Percentiles rank a stretch among this genome's conserved stretches.
phyloP scores from a whole-genome alignment of 192 early-diverging fungal genomes.

The Chytriomyces sp. region DNA sequence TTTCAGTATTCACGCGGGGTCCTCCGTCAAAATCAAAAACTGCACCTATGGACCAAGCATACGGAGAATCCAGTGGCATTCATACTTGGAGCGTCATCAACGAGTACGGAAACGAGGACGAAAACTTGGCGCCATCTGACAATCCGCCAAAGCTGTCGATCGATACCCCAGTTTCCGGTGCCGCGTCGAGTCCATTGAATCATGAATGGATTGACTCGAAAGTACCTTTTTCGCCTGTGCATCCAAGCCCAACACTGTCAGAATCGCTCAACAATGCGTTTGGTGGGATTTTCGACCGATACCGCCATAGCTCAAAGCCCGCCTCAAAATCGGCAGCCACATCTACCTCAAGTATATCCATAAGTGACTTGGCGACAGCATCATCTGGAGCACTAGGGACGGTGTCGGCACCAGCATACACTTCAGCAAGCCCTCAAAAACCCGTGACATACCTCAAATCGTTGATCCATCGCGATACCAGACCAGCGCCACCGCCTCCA shows the following conservation, averaged over 20 bases:
- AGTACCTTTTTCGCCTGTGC: background rate
- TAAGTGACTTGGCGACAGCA: background rate
- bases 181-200: background rate
- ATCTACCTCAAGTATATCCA: constrained; percentile 3
- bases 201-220: background rate
- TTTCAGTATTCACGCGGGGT: background rate
- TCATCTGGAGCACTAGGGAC: background rate
- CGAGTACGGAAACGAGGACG: background rate
- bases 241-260: background rate
- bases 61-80: background rate
- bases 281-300: constrained; percentile 6
- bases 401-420: background rate
- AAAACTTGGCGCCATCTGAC: background rate
- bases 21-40: background rate
- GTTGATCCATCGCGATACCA: no score
- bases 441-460: background rate
- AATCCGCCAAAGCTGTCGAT: background rate
- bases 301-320: background rate
- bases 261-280: background rate
- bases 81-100: background rate
- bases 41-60: background rate
- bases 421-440: background rate
- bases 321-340: background rate
- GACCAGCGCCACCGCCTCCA: no score
- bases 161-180: background rate